Evolutionary conservation across 495 filamentous ascomycete species (phyloP).

Genomic region (Podospora fimiseda): DNA sequence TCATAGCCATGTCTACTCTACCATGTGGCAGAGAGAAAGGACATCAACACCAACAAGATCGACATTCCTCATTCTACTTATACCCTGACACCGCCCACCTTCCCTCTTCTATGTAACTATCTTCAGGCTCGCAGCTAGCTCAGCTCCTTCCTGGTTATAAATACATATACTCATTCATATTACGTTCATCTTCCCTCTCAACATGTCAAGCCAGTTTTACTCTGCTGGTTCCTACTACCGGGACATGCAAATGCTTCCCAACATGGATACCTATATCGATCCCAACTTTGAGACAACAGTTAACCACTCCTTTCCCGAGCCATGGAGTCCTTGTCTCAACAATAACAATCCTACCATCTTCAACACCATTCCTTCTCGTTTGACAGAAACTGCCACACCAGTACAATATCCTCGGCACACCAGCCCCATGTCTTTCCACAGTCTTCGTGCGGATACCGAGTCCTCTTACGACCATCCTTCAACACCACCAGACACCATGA

Average conservation of each 20-base stretch:
- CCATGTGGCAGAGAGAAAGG: background rate
- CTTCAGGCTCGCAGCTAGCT: background rate
- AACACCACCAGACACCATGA: conserved; percentile 27
- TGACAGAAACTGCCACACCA: conserved; percentile 13
- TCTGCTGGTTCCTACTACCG: conserved; percentile 2
- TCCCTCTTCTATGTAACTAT: background rate
- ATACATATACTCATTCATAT: background rate
- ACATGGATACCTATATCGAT: conserved; percentile 13
- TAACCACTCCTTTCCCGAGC: background rate
- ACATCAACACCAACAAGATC: background rate
- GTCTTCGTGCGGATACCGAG: conserved; percentile 34
- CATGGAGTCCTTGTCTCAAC: conserved; percentile 19
- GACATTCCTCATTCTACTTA: background rate
- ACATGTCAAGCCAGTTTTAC: background rate
- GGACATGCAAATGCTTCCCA: conserved; percentile 8
- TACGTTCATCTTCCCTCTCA: background rate
- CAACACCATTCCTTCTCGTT: conserved; percentile 8
- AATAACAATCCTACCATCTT: conserved; percentile 22
- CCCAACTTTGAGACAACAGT: conserved; percentile 14
- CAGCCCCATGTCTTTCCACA: conserved; percentile 30
- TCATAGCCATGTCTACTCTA: background rate
- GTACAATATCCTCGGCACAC: conserved; percentile 23
- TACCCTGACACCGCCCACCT: background rate
- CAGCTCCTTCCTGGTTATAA: background rate
- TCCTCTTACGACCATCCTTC: conserved; percentile 29